A percentile compares a stretch with the other conserved stretches of the same genome.
Conservation (phyloP, 164 flowering plant species). For the Umbilicus rupestris region DNA sequence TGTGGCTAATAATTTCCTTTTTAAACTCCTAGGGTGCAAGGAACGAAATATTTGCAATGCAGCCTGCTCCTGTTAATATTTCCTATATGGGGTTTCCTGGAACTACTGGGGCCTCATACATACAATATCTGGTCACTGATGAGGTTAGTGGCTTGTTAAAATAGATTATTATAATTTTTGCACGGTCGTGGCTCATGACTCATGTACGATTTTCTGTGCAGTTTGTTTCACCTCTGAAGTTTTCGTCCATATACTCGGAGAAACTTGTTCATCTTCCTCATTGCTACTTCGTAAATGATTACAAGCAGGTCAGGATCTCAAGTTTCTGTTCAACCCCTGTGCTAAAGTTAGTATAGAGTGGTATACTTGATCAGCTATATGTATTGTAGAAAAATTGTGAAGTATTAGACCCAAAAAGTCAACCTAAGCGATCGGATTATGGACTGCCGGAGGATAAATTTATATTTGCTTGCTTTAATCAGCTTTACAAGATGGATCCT, state of each 20-base stretch:
- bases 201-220: slow-evolving; percentile 21
- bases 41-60: slow-evolving; percentile 98
- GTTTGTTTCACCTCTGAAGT: slow-evolving; percentile 82
- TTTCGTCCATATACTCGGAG: slow-evolving; percentile 87
- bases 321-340: slow-evolving; percentile 72
- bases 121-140: slow-evolving; percentile 90
- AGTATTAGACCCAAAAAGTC: slow-evolving; percentile 76
- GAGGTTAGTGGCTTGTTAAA: slow-evolving; percentile 38
- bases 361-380: neutral
- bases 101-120: slow-evolving; percentile 92
- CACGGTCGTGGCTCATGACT: slow-evolving; percentile 5
- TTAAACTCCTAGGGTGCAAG: slow-evolving; percentile 72
- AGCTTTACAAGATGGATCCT: slow-evolving; percentile 98
- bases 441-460: slow-evolving; percentile 91
- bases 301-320: slow-evolving; percentile 60
- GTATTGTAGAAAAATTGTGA: slow-evolving; percentile 64
- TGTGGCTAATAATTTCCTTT: neutral
- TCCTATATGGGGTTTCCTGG: slow-evolving; percentile 99
- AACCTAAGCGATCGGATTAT: slow-evolving; percentile 76
- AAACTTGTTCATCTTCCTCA: slow-evolving; percentile 96
- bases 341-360: neutral
- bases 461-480: slow-evolving; percentile 94
- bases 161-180: neutral
- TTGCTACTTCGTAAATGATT: slow-evolving; percentile 96
- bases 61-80: slow-evolving; percentile 96